Evolutionary conservation across 1,284 basidiomycete species (phyloP).

Genomic region (Cutaneotrichosporon spelunceum): DNA sequence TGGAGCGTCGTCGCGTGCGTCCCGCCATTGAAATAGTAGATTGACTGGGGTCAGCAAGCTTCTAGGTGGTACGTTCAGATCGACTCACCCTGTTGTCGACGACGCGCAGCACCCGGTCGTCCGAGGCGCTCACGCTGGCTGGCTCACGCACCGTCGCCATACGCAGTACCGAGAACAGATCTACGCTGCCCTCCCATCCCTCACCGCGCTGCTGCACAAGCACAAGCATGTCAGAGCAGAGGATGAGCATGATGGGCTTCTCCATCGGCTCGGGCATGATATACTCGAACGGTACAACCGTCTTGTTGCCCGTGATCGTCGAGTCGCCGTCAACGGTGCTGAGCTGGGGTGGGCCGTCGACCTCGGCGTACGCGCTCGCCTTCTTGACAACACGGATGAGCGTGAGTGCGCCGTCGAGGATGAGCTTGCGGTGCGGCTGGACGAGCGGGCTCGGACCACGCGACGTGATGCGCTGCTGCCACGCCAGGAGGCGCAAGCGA

Average conservation of each 20-base stretch:
- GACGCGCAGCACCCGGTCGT: slow-evolving; percentile 57
- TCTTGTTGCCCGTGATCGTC: slow-evolving; percentile 53
- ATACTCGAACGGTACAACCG: slow-evolving; percentile 81
- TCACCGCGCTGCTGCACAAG: slow-evolving; percentile 74
- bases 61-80: slow-evolving; percentile 60
- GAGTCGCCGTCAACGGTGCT: slow-evolving; percentile 35
- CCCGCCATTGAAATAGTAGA: slow-evolving; percentile 84
- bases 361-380: slow-evolving; percentile 75
- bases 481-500: slow-evolving; percentile 74
- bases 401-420: slow-evolving; percentile 79
- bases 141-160: slow-evolving; percentile 86
- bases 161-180: slow-evolving; percentile 86
- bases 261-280: slow-evolving; percentile 58
- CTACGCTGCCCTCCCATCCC: slow-evolving; percentile 68
- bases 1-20: slow-evolving; percentile 76
- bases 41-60: slow-evolving; percentile 55
- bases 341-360: slow-evolving; percentile 45
- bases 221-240: slow-evolving; percentile 79
- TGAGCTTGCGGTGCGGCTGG: slow-evolving; percentile 90
- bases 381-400: slow-evolving; percentile 88
- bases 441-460: slow-evolving; percentile 93
- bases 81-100: slow-evolving; percentile 51
- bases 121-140: slow-evolving; percentile 82
- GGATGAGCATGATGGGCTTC: slow-evolving; percentile 44
- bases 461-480: slow-evolving; percentile 88